Evolutionary conservation across 257 asterid genomes (phyloP).

Genomic region (Solanum appendiculatum): DNA sequence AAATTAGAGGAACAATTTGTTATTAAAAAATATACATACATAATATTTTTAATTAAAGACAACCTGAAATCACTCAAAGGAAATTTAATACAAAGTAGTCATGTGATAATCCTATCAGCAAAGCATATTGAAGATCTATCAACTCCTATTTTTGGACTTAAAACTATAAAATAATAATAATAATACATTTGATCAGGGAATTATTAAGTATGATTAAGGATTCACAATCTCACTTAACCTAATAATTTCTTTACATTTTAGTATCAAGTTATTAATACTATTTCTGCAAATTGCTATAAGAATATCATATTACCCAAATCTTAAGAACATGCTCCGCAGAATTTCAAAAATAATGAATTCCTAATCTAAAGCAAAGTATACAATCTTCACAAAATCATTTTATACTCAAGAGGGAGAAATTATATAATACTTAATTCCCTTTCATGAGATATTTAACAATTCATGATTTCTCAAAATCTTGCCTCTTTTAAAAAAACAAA

Average conservation of each 20-base stretch:
- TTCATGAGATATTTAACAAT: neutral
- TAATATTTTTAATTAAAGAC: neutral
- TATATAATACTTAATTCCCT: neutral
- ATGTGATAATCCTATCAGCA: neutral
- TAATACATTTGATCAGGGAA: neutral
- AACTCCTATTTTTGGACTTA: neutral
- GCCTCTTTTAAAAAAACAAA: too few relatives aligned
- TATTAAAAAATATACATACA: neutral
- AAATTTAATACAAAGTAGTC: neutral
- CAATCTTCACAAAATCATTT: neutral
- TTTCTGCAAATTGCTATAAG: neutral
- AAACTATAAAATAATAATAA: neutral
- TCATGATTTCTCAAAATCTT: neutral
- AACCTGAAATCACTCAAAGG: neutral
- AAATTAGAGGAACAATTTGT: neutral
- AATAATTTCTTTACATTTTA: neutral
- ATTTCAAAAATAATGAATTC: neutral
- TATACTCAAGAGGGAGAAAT: neutral
- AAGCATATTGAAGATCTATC: neutral
- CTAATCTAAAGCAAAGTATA: neutral
- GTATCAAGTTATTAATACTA: neutral
- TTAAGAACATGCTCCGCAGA: neutral
- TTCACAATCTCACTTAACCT: neutral
- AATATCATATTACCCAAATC: neutral
- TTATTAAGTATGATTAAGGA: neutral